Base-by-base conservation (phyloP, 352 stramenopile genomes). In the Globisporangium splendens region DNA sequence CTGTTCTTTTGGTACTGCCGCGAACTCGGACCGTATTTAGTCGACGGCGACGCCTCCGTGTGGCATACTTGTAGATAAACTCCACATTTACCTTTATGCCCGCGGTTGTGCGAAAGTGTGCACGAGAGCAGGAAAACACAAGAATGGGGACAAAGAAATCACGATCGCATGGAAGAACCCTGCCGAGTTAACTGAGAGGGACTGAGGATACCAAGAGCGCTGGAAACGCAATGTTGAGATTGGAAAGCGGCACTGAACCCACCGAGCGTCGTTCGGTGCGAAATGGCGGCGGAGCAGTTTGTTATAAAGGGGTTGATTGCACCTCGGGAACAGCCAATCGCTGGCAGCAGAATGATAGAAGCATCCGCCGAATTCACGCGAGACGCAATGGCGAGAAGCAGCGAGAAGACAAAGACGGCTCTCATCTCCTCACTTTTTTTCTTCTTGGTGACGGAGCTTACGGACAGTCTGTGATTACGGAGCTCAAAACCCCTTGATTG, bases 81-180 rank as follows among this genome's bases (percentile, higher is more conserved):
- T 0, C 28, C 28, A 35, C 57, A 75, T 68, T 65, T 54, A 44
- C 57, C 57, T 59, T 41, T 35, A 8, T 35, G 7, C 28, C 28
- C 7, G 28, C 28, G 7, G 24, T 7, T 31, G 24, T 31, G 24
- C 7, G 24, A 31, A 7, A 8, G 28, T 35, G 28, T 3, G 28
- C 39, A 44, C 6, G 0, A n/a, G 3, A 44, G 39, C 13, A 18
- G n/a, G 3, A 44, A 44, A 44, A 44, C 39, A 44, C 39, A 7
- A 44, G 39, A 44, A 44, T 44, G 39, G 39, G 13, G 39, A 7
- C 39, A 44, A 12, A n/a, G 39, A 44, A 3, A 17, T 17, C 38
- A 8, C 8, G 28, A 44, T 15, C 39, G 39, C 12, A 12, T 4
- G 13, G 17, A 44, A 15, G 39, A 44, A 44, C 13, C 39, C 28